Base-by-base conservation (phyloP, 345 rosid species). In the Citrus unshiu region DNA sequence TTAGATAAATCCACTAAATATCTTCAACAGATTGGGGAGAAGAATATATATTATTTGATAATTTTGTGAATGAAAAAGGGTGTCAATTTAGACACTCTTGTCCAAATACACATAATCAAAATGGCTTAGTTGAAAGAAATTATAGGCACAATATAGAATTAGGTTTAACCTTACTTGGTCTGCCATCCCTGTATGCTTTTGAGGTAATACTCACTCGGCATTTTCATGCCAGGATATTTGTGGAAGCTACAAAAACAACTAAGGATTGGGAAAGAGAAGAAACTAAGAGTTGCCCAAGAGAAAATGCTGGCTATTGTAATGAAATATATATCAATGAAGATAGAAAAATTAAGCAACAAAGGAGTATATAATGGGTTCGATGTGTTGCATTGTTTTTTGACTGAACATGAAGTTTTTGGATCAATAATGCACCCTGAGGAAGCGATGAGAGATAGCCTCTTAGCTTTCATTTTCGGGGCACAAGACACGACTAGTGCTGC, bases 201-300 rank as follows among this genome's bases (percentile, higher is more conserved):
- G 83, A 77, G 14, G 82, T 72, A 1, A 29, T 70, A 0, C 25
- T 82, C 61, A 49, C 30, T 12, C 60, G 74, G 4, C 67, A 65
- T 46, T 4, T 4, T 82, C 7, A 7, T 80, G 43, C 85, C 80
- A 0, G 54, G 19, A 5, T n/a, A 68, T 64, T 18, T 79, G 2
- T 80, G 84, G 82, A 80, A 72, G 65, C 3, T 78, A 35, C 83
- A 69, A 9, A 78, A 71, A 19, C 75, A 70, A 84, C 62, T 80
- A 9, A 59, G 56, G 14, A 40, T 80, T 7, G 80, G 88, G 7
- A 56, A 34, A 12, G 81, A 83, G 79, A 85, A 69, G 67, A 75
- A 25, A 58, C 43, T 32, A 19, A 43, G 49, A 43, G 49, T 3
- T 43, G 16, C 49, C 49, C 49, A 43, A 43, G 49, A 40, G 49